Evolutionary conservation across 371 early-diverging fungal species (phyloP).

Genomic region (Rhizomucor pusillus): DNA sequence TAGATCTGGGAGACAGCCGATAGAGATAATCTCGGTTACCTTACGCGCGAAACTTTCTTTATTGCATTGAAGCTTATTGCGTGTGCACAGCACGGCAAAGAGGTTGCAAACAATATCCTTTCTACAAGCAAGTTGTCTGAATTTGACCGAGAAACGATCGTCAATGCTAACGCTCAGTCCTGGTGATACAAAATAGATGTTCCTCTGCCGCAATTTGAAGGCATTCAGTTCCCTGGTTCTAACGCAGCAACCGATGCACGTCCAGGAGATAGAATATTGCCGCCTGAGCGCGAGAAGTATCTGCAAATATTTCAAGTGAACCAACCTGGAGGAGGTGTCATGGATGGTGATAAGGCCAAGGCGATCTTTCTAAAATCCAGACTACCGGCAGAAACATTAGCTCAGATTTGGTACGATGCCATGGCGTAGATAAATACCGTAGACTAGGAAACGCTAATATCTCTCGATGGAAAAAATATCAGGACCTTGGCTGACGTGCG

Average conservation of each 20-base stretch:
- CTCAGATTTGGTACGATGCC: conserved; percentile 43
- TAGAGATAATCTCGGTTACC: conserved; percentile 67
- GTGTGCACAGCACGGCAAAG: conserved; percentile 75
- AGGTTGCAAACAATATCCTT: conserved; percentile 30
- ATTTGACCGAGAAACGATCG: no score
- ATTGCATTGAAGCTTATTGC: conserved; percentile 85
- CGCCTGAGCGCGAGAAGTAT: conserved; percentile 45
- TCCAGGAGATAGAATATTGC: conserved; percentile 15
- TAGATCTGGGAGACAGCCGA: conserved; percentile 87
- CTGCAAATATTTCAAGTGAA: conserved; percentile 34
- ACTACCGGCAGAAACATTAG: conserved; percentile 36
- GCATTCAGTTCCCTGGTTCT: conserved; percentile 21
- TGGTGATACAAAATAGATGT: conserved; percentile 20
- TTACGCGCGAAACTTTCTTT: conserved; percentile 69
- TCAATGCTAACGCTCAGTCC: neutral
- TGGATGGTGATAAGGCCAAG: conserved; percentile 39
- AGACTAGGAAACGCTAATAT: neutral
- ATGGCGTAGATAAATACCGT: neutral
- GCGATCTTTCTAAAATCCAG: conserved; percentile 41
- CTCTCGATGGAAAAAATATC: neutral
- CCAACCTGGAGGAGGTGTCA: conserved; percentile 31
- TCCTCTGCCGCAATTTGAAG: conserved; percentile 61
- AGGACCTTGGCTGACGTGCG: conserved; percentile 75
- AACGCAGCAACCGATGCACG: conserved; percentile 7
- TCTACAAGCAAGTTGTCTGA: conserved; percentile 28